Percentiles rank a stretch among this genome's conserved stretches.
Conservation (phyloP, 1,284 basidiomycete genomes). For the Polyporus tsugae region DNA sequence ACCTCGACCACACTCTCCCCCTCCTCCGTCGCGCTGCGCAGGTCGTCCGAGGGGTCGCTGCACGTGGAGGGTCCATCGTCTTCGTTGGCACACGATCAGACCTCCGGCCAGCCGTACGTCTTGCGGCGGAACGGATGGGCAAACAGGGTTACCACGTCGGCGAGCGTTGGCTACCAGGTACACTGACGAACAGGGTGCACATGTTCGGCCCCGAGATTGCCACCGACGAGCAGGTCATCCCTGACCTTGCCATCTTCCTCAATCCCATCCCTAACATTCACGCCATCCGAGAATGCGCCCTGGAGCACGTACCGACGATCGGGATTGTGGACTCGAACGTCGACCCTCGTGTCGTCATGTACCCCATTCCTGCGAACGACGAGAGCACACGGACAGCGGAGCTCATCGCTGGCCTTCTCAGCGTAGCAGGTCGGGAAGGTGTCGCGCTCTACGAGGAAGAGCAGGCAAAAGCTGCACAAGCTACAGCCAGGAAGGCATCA, state of each 20-base stretch:
- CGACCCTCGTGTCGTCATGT: constrained; percentile 97
- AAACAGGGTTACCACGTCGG: constrained; percentile 83
- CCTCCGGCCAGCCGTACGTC: constrained; percentile 78
- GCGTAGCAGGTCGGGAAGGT: constrained; percentile 91
- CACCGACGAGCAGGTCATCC: constrained; percentile 68
- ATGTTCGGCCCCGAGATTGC: constrained; percentile 75
- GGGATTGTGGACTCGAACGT: constrained; percentile 95
- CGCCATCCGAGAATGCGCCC: constrained; percentile 87
- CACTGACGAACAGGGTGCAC: constrained; percentile 89
- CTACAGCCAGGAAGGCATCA: constrained; percentile 18
- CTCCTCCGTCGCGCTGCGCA: constrained; percentile 91
- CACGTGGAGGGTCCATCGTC: constrained; percentile 86
- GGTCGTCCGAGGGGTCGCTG: constrained; percentile 85
- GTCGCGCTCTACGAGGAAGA: constrained; percentile 49
- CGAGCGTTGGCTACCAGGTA: constrained; percentile 93
- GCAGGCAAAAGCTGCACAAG: constrained; percentile 28
- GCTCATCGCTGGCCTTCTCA: constrained; percentile 89
- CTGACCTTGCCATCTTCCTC: constrained; percentile 90
- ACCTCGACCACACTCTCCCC: constrained; percentile 94
- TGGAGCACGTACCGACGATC: constrained; percentile 86
- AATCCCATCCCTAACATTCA: constrained; percentile 88
- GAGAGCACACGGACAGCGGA: constrained; percentile 93
- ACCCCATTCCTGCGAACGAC: constrained; percentile 98
- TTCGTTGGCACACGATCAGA: constrained; percentile 91
- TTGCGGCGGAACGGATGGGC: constrained; percentile 84